A percentile compares a stretch with the other conserved stretches of the same genome.
Conservation (phyloP, 164 flowering plant genomes). For the Umbellularia californica region DNA sequence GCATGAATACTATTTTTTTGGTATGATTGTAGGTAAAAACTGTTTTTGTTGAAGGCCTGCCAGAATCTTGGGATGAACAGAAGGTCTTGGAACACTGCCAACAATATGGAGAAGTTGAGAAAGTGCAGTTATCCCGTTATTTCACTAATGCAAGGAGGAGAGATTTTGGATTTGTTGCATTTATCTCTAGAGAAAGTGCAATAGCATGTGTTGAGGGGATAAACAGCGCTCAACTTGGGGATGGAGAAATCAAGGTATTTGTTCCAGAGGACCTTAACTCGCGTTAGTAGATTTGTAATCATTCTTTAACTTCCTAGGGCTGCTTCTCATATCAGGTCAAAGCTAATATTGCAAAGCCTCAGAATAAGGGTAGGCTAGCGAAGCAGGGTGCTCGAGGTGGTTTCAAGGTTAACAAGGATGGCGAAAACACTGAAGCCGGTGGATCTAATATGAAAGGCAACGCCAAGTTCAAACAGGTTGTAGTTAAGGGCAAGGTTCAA, state of each 20-base stretch:
- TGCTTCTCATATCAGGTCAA: slow-evolving; percentile 25
- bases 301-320: neutral
- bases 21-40: slow-evolving; percentile 32
- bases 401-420: slow-evolving; percentile 26
- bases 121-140: slow-evolving; percentile 31
- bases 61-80: slow-evolving; percentile 39
- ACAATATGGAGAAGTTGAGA: slow-evolving; percentile 38
- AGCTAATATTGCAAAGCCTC: slow-evolving; percentile 41
- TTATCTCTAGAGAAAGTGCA: slow-evolving; percentile 38
- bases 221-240: slow-evolving; percentile 27
- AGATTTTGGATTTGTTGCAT: slow-evolving; percentile 40
- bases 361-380: slow-evolving; percentile 29
- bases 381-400: slow-evolving; percentile 35
- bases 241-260: slow-evolving; percentile 31
- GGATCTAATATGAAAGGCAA: slow-evolving; percentile 19
- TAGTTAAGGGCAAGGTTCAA: slow-evolving; percentile 22
- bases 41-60: slow-evolving; percentile 34
- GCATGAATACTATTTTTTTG: neutral
- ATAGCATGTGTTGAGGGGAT: slow-evolving; percentile 40
- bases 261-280: neutral
- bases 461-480: slow-evolving; percentile 15
- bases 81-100: slow-evolving; percentile 31
- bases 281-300: neutral
- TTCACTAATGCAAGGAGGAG: slow-evolving; percentile 22
- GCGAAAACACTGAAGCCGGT: slow-evolving; percentile 12